These are phyloP conservation scores for Curvularia sp. DNA, from an alignment of 2,329 filamentous ascomycete genomes.

Conservation along the genomic window DNA sequence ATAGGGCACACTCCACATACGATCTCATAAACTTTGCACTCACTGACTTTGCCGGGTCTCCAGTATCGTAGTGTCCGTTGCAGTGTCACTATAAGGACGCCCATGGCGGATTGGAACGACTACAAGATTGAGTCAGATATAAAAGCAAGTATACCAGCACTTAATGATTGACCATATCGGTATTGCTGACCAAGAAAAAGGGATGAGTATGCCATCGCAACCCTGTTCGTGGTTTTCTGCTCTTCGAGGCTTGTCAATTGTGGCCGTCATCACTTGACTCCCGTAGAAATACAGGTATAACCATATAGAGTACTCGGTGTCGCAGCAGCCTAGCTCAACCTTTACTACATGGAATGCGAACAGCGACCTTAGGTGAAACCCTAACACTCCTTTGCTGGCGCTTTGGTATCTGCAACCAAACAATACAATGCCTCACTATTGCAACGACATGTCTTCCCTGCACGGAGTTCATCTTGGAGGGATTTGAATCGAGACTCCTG, in stretches of 20 bases:
- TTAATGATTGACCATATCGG: no score
- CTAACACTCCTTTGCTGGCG: slow-evolving; percentile 42
- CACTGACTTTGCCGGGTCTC: slow-evolving; percentile 21
- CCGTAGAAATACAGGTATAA: no score
- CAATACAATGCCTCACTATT: slow-evolving; percentile 36
- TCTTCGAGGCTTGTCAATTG: no score
- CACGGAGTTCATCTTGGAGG: slow-evolving; percentile 40
- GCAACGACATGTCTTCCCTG: slow-evolving; percentile 41
- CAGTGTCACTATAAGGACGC: slow-evolving; percentile 29
- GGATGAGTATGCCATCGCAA: no score
- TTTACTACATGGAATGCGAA: no score
- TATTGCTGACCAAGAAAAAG: no score
- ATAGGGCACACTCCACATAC: slow-evolving; percentile 10
- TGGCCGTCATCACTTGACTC: no score
- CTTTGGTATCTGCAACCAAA: slow-evolving; percentile 34
- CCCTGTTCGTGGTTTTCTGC: no score
- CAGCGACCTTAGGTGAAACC: slow-evolving; percentile 20
- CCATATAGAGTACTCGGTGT: no score
- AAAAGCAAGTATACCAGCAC: slow-evolving; percentile 13
- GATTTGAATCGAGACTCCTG: slow-evolving; percentile 37
- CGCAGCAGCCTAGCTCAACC: no score
- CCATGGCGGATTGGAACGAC: slow-evolving; percentile 19
- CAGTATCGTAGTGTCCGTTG: slow-evolving; percentile 29
- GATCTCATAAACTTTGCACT: not conserved
- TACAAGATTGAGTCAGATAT: slow-evolving; percentile 21